These are phyloP conservation scores for Magnolia officinalis DNA, from an alignment of 164 flowering plant species.

Conservation along the genomic window DNA sequence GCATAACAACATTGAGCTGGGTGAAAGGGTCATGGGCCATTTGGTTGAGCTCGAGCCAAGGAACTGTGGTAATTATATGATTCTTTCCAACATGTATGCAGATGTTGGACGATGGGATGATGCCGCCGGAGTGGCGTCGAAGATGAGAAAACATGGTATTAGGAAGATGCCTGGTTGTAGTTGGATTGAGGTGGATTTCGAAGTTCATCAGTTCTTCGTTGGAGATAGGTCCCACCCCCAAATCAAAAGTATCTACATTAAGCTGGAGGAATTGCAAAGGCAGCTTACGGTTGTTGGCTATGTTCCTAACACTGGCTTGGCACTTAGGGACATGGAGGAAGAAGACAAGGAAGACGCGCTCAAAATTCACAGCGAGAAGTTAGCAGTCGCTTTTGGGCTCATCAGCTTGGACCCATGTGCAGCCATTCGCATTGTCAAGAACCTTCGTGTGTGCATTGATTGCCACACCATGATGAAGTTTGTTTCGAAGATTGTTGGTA, in stretches of 20 bases:
- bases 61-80: constrained; percentile 4
- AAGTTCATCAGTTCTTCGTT: constrained; percentile 6
- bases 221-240: constrained; percentile 13
- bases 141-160: constrained; percentile 6
- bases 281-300: not conserved
- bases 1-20: constrained; percentile 6
- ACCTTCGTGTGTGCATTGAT: constrained; percentile 8
- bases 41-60: constrained; percentile 8
- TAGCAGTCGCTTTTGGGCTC: constrained; percentile 3
- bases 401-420: not conserved
- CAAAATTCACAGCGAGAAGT: constrained; percentile 7
- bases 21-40: constrained; percentile 5
- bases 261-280: constrained; percentile 1
- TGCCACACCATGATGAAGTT: constrained; percentile 6
- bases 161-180: constrained; percentile 16
- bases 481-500: not conserved
- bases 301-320: constrained; percentile 1
- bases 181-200: constrained; percentile 4
- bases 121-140: not conserved
- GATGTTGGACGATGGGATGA: constrained; percentile 11
- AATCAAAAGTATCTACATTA: not conserved
- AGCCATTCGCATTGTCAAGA: constrained; percentile 2
- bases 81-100: constrained; percentile 15
- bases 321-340: constrained; percentile 5
- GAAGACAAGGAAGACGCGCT: constrained; percentile 7